Base-by-base conservation (phyloP, 2,329 filamentous ascomycete species). In the Trichoderma atrobrunneum region DNA sequence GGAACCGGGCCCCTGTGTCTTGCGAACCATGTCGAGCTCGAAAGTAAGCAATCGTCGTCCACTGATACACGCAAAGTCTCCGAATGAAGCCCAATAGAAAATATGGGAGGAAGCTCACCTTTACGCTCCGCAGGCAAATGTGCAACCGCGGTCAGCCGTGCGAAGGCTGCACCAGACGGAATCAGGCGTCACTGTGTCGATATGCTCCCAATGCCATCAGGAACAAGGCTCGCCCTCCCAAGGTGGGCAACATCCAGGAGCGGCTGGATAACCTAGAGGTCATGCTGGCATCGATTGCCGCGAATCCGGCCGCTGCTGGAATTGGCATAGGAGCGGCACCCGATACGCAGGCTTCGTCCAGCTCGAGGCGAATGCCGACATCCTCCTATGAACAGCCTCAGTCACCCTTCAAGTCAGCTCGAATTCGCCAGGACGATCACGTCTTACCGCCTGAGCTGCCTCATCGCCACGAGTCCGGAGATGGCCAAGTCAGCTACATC, bases 21-120 rank as follows among this genome's bases (percentile, higher is more conserved):
- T 68, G 65, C 54, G 65, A 68, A 39, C 65, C 65, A 59, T 68
- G 65, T 30, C 65, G 65, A 59, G 18, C 54, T 26, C 56, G 66
- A 60, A 69, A 69, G 56, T 69, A 69, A 61, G 65, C 36, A 16
- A 11, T 3, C 3, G 12, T 18, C 39, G 39, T 43, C n/a, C 5
- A 14, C 21, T 30, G 36, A 39, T 4, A 5, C 28, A 14, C 36
- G 8, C 18, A 32, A 30, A n/a, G 3, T n/a, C 30, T 48, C 26
- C 5, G 8, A 21, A 57, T 56, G 51, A 28, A 7, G 24, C 7
- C 39, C 3, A 43, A 21, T 7, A n/a, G 18, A 18, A 68, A 48
- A 11, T 11, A 24, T 60, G 32, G 54, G 11, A 16, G 16, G 26
- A 18, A 7, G 21, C 65, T 69, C 39, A 69, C 56, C 14, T 36